Evolutionary conservation across 2,329 filamentous ascomycete species (phyloP), one percentile per base, ranked within the genome.

Genomic region (Penicillium sp.): DNA sequence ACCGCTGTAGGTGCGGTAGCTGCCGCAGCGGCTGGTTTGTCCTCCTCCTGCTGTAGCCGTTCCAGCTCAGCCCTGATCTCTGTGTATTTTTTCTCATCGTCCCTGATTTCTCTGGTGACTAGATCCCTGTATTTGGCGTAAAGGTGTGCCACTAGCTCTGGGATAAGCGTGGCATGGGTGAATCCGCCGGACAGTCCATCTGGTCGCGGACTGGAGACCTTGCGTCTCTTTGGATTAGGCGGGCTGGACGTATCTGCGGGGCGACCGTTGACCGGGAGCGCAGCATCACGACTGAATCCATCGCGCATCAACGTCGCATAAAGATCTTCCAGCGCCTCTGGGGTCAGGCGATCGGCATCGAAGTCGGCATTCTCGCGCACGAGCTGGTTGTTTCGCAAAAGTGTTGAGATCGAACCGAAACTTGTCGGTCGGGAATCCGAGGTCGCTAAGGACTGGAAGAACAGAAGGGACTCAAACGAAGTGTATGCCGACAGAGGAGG

Each of bases 381-480:
- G 54, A 88, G 76, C 17, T 79, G 75, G 66, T 94, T 89, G 63
- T 77, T 82, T 69, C 79, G 84, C 55, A 97, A 79, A 52, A 84
- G 72, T 57, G 85, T 79, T 51, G 88, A 89, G 55, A 93, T 87
- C 59, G 77, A 77, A 62, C 73, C 72, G 72, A 94, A 93, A 65
- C 79, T 81, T 54, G 76, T 68, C 45, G 81, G 73, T 57, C 82
- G 78, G 57, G 82, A 74, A 64, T 85, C 85, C 69, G 86, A 77
- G 59, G 76, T 75, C 58, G 82, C 78, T 57, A 94, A 78, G 53
- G 84, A 84, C 71, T 91, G 87, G 73, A 93, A 91, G 63, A 95
- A 79, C 58, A 93, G 80, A 54, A 94, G 78, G 64, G 84, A 86
- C 78, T 95, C 89, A 75, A 94, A 85, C 60, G 84, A 81, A 65